Evolutionary conservation across 2,329 filamentous ascomycete genomes (phyloP).

Genomic region (Aureobasidium sp.): DNA sequence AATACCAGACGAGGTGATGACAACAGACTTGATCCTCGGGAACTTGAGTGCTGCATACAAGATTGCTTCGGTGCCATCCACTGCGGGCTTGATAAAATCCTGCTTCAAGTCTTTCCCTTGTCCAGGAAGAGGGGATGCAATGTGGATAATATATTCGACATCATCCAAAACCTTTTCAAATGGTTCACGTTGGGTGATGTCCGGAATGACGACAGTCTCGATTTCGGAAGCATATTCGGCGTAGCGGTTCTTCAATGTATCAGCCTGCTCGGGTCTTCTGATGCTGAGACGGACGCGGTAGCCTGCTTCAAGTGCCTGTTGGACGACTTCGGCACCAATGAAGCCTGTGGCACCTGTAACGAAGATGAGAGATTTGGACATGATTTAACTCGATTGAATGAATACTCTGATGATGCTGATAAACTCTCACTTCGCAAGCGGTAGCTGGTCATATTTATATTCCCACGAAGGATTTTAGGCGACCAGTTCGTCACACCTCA

Average conservation of each 20-base stretch:
- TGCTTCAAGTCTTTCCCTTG: conserved; percentile 15
- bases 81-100: conserved; percentile 22
- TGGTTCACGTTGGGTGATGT: conserved; percentile 15
- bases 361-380: conserved; percentile 12
- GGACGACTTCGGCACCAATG: conserved; percentile 22
- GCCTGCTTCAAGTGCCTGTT: conserved; percentile 16
- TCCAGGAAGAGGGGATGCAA: conserved; percentile 23
- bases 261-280: conserved; percentile 13
- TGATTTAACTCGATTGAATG: background rate
- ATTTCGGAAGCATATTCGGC: background rate
- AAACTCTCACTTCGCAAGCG: too few relatives aligned
- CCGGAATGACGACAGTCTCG: conserved; percentile 16
- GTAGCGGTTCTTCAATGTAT: background rate
- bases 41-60: conserved; percentile 19
- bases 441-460: background rate
- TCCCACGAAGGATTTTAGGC: background rate
- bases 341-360: conserved; percentile 23
- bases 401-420: too few relatives aligned
- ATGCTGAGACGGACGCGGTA: conserved; percentile 17
- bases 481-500: background rate
- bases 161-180: conserved; percentile 15
- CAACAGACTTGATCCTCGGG: conserved; percentile 20
- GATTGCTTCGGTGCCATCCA: conserved; percentile 20
- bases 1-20: conserved; percentile 21
- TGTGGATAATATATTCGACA: conserved; percentile 22